Evolutionary conservation across 257 asterid genomes (phyloP), one percentile per base, ranked within the genome.

Genomic region (Cynanchum wilfordii): DNA sequence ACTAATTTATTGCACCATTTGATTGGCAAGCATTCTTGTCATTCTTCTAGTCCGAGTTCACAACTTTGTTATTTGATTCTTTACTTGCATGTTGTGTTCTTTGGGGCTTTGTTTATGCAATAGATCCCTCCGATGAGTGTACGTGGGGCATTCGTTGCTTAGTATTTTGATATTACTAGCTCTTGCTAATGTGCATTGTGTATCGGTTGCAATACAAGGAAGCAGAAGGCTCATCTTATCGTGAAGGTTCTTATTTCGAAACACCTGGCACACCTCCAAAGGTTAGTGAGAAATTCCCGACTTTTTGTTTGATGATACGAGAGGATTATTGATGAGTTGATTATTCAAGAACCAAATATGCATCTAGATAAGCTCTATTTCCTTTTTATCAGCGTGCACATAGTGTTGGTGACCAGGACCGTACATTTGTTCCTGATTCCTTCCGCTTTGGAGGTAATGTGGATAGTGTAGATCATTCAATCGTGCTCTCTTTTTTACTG

Each of bases 241-340:
- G 96, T 27, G 98, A 93, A 27, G 91, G 88, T 81, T 75, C 90
- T 66, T 87, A 82, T 83, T 76, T 90, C 71, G 98, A 90, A 84
- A 89, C 96, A 70, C 97, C 98, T 27, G 97, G 93, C 75, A 89
- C 98, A 78, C 97, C 97, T 79, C 91, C 97, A 22, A 93, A 93
- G 96, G 97, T 88, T 51, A 55, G 82, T 54, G 63, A 69, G 20
- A 3, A 44, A 19, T 49, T 73, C 49, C 66, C 30, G 15, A 36
- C 24, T 22, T 25, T 51, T 30, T 24, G 40, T 15, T 44, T 54
- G 22, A 54, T 54, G 27, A 54, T 52, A 2, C 19, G 50, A 64
- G 68, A 64, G 24, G n/a, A 38, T 38, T 64, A 19, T 36, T 33
- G 19, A 7, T 62, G 17, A 27, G 38, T 47, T 63, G 55, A 24